A percentile compares a stretch with the other conserved stretches of the same genome.
These are phyloP conservation scores for Perilla frutescens DNA, from an alignment of 257 asterid genomes.

Conservation along the genomic window DNA sequence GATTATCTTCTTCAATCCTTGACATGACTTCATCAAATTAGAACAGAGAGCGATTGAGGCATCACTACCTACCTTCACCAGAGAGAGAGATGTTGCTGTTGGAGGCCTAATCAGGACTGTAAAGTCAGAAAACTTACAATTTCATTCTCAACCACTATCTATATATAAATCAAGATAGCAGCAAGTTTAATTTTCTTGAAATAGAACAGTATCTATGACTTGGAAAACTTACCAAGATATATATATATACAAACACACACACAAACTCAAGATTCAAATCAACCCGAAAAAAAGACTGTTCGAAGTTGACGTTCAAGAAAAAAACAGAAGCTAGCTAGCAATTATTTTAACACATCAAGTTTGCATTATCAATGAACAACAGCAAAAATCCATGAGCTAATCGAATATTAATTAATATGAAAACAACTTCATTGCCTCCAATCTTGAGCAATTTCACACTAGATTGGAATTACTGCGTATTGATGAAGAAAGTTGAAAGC, in stretches of 20 bases:
- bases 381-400: neutral
- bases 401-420: neutral
- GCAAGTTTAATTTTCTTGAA: too few relatives aligned
- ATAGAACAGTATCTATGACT: neutral
- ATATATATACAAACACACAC: too few relatives aligned
- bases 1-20: too few relatives aligned
- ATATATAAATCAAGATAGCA: too few relatives aligned
- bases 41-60: too few relatives aligned
- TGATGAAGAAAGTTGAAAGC: conserved; percentile 6
- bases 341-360: too few relatives aligned
- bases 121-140: neutral
- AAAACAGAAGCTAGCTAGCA: too few relatives aligned
- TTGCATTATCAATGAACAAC: neutral
- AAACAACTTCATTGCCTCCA: neutral
- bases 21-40: too few relatives aligned
- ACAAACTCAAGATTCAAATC: neutral
- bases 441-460: neutral
- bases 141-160: neutral
- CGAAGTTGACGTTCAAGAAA: too few relatives aligned
- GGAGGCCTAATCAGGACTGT: neutral
- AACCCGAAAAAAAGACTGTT: neutral
- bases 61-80: neutral
- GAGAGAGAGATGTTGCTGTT: neutral
- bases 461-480: neutral
- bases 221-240: too few relatives aligned